Evolutionary conservation across 2,329 filamentous ascomycete species (phyloP), one percentile per base, ranked within the genome.

Genomic region (Ceratocystis huliohia): DNA sequence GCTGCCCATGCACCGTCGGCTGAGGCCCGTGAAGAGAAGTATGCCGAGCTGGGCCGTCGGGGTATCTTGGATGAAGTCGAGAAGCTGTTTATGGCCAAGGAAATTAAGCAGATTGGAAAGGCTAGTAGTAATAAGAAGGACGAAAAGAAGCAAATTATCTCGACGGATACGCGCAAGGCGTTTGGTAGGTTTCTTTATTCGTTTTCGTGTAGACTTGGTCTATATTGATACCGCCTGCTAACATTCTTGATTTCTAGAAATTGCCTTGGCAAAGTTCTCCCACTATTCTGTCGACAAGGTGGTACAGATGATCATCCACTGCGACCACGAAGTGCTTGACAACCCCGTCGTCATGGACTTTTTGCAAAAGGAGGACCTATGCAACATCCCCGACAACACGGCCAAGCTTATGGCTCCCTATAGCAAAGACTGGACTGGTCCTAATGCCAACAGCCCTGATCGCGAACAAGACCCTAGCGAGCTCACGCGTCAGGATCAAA

Each of bases 71-170:
- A 97, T 70, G 94, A 97, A 77, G 93, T 99, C 65, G 94, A 99
- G 78, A 95, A 96, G 75, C 81, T 97, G 50, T 99, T 99, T 78
- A 85, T 95, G 83, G 93, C 94, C 65, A 97, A 96, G 77, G 94
- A 99, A 76, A 93, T 91, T 77, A 96, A 95, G 78, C 84, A 87
- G 70, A 80, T 97, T 72, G 90, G 91, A 69, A 83, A 84, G 71
- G 82, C 84, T 69, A 57, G 22, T 25, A 84, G 85, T 71, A 67
- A 64, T 10, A 90, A 91, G 77, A 92, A 92, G 78, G 87, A 90
- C 73, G 93, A 96, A 74, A 97, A 97, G 84, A 97, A 96, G 79
- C 91, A 96, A 75, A 86, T 99, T 75, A 96, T 99, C 73, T 91
- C 89, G 61, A 87, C 86, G 70, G 93, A 97, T 75, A 80, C 97